Evolutionary conservation across 2,329 filamentous ascomycete species (phyloP).

Genomic region (Alternaria postmessia): DNA sequence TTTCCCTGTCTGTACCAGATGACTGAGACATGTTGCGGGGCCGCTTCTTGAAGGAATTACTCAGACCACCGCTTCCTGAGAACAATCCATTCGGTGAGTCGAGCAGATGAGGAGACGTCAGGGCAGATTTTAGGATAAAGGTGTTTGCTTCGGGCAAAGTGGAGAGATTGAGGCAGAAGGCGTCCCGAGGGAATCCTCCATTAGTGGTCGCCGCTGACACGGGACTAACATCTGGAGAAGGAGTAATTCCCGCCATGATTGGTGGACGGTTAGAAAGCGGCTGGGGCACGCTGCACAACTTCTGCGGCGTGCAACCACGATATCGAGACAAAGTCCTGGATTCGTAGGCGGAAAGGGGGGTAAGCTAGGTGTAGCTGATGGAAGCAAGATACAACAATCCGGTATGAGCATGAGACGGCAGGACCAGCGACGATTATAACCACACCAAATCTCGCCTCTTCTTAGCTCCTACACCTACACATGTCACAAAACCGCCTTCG

Average conservation of each 20-base stretch:
- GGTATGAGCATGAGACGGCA: slow-evolving; percentile 14
- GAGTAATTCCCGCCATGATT: slow-evolving; percentile 53
- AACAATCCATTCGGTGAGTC: slow-evolving; percentile 50
- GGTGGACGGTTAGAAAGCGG: slow-evolving; percentile 40
- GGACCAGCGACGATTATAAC: slow-evolving; percentile 34
- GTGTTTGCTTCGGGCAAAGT: slow-evolving; percentile 48
- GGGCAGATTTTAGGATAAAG: slow-evolving; percentile 49
- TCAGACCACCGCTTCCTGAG: slow-evolving; percentile 37
- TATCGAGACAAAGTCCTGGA: slow-evolving; percentile 22
- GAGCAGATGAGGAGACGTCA: slow-evolving; percentile 50
- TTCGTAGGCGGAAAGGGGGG: slow-evolving; percentile 14
- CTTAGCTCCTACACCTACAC: slow-evolving; percentile 24
- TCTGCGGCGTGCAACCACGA: slow-evolving; percentile 43
- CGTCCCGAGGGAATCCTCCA: slow-evolving; percentile 49
- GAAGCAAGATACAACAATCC: slow-evolving; percentile 2
- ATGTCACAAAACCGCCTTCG: slow-evolving; percentile 29
- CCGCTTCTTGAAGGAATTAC: slow-evolving; percentile 47
- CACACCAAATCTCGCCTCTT: slow-evolving; percentile 28
- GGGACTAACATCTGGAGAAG: slow-evolving; percentile 54
- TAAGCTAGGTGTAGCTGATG: slow-evolving; percentile 7
- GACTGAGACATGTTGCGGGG: slow-evolving; percentile 55
- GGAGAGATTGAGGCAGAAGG: slow-evolving; percentile 52
- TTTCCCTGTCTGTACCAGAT: slow-evolving; percentile 52
- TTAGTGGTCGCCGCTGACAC: slow-evolving; percentile 53
- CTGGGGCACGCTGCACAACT: slow-evolving; percentile 39